These are phyloP conservation scores for Aspergillus asperescens DNA, from an alignment of 495 filamentous ascomycete species.

Conservation along the genomic window DNA sequence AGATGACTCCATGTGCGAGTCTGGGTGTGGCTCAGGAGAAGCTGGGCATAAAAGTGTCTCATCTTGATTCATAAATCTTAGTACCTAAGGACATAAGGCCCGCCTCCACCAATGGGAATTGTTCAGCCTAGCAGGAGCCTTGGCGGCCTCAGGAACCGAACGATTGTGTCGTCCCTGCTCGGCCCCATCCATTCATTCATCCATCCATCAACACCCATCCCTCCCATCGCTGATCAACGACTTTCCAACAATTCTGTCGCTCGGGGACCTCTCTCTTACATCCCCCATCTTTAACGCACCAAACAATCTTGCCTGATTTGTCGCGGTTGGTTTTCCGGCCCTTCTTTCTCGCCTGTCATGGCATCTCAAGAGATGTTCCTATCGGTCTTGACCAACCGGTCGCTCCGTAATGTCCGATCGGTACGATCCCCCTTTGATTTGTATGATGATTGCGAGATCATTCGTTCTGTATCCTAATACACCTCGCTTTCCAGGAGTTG, in stretches of 20 bases:
- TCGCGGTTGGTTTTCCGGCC: neutral
- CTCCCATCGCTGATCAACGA: conserved; percentile 1
- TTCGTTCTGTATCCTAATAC: conserved; percentile 1
- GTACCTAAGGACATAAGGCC: conserved; percentile 5
- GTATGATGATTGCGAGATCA: neutral
- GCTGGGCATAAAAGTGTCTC: neutral
- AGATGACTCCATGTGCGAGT: neutral
- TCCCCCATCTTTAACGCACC: neutral
- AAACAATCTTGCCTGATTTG: neutral
- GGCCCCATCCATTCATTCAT: conserved; percentile 5
- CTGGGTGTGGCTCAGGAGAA: neutral
- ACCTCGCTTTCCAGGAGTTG: conserved; percentile 61
- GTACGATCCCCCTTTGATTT: conserved; percentile 42
- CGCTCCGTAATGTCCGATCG: conserved; percentile 77
- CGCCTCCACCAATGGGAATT: conserved; percentile 12
- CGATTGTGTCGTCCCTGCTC: conserved; percentile 3
- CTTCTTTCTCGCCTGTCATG: conserved; percentile 25
- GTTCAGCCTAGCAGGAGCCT: neutral
- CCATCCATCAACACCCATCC: conserved; percentile 11
- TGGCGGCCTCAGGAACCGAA: conserved; percentile 12
- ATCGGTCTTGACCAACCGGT: conserved; percentile 64
- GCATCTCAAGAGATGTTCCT: conserved; percentile 36
- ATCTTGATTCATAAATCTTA: conserved; percentile 9
- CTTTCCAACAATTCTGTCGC: neutral
- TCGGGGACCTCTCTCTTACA: neutral